Evolutionary conservation across 2,329 filamentous ascomycete species (phyloP).

Genomic region (Ophidiomyces ophidiicola): DNA sequence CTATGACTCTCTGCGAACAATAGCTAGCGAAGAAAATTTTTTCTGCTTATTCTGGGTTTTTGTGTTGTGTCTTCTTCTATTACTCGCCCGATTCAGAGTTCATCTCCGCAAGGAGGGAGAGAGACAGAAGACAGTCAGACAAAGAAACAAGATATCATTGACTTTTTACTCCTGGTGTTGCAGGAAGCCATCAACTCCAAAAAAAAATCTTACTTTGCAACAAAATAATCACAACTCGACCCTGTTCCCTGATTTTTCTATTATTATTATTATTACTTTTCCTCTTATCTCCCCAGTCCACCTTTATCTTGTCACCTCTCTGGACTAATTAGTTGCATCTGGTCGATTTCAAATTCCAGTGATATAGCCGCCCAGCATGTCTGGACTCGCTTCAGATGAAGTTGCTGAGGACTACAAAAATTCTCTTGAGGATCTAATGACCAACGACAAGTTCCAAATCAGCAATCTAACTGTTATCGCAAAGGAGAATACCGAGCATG

Average conservation of each 20-base stretch:
- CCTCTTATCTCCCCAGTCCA: neutral
- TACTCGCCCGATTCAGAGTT: constrained; percentile 14
- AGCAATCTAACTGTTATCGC: constrained; percentile 95
- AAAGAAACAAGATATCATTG: constrained; percentile 17
- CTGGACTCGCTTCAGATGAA: constrained; percentile 56
- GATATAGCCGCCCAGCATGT: constrained; percentile 43
- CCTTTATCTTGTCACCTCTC: constrained; percentile 4
- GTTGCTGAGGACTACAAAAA: constrained; percentile 92
- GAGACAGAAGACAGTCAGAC: constrained; percentile 15
- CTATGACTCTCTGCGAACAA: constrained; percentile 30
- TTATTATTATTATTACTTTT: constrained; percentile 12
- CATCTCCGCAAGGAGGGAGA: constrained; percentile 14
- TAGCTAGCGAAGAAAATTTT: constrained; percentile 30
- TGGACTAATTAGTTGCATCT: constrained; percentile 4
- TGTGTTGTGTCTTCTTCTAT: constrained; percentile 14
- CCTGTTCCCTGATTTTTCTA: constrained; percentile 11
- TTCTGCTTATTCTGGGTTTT: constrained; percentile 25
- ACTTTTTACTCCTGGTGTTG: constrained; percentile 10
- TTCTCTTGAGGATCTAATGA: constrained; percentile 78
- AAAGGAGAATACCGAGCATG: constrained; percentile 92
- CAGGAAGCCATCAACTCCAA: constrained; percentile 10
- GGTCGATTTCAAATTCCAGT: constrained; percentile 6
- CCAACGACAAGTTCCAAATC: constrained; percentile 89
- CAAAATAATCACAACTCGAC: constrained; percentile 8
- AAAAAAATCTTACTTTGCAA: constrained; percentile 1